Evolutionary conservation across 1,139 yeast genomes (phyloP), one percentile per base, ranked within the genome.

Genomic region (Zhuliangozyma blackwelliae): DNA sequence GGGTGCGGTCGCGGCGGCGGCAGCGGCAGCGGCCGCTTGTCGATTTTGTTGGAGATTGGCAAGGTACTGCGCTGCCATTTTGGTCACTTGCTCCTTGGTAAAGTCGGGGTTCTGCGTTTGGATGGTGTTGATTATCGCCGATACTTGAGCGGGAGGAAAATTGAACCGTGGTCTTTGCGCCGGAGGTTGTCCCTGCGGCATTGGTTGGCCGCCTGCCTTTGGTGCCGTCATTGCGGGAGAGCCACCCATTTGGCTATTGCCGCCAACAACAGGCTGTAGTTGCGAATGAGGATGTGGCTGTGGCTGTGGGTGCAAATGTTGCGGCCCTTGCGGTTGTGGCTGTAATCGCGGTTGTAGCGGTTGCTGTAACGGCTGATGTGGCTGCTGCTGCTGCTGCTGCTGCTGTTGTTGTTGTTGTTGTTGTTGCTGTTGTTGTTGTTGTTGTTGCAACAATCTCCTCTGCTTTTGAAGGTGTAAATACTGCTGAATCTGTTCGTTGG

Each of bases 61-160:
- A 41, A 83, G 62, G 50, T 82, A 82, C 25, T 81, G 77, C 7
- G 85, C 86, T 0, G 90, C 90, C 43, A 81, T 63, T 47, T 79
- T 77, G 0, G 87, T 79, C 2, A 82, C 89, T 48, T 83, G 88
- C 40, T 80, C 86, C 43, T 81, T 79, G 3, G 82, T 68, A 51
- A 82, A 63, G 23, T 72, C 73, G 1, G 94, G 94, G 51, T 84
- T 77, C 51, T 82, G 83, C 13, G 74, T 67, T 48, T 81, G 85
- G 38, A 83, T 80, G 37, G 83, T 82, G 44, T 75, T 78, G 40
- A 84, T 77, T 35, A 84, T 72, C 2, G 85, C 83, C 7, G 86
- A 74, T 3, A 83, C 82, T 50, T 82, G 90, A 1, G 81, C 77
- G 16, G 80, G 72, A 1, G 82, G 73, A 55, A 76, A 65, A 46